These are phyloP conservation scores for Sugiyamaella paludigena DNA, from an alignment of 1,139 yeast genomes.

Conservation along the genomic window DNA sequence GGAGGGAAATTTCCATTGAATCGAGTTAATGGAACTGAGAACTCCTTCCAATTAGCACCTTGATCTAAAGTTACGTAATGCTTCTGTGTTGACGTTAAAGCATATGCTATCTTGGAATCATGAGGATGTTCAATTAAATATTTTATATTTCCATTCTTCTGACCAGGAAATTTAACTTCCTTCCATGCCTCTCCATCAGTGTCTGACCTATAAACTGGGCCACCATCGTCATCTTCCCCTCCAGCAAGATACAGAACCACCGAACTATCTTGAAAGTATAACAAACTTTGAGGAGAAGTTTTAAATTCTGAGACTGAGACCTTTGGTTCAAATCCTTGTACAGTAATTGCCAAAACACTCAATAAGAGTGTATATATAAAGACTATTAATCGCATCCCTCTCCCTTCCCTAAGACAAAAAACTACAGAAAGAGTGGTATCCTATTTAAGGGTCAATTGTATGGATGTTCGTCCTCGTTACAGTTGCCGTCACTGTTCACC, in stretches of 20 bases:
- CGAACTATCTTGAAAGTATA: slow-evolving; percentile 27
- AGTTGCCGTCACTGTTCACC: no score
- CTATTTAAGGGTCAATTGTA: no score
- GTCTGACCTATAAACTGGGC: slow-evolving; percentile 44
- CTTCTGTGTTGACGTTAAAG: slow-evolving; percentile 38
- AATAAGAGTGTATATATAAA: no score
- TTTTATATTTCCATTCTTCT: slow-evolving; percentile 28
- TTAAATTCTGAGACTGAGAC: slow-evolving; percentile 12
- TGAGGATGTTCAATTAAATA: slow-evolving; percentile 47
- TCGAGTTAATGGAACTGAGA: slow-evolving; percentile 32
- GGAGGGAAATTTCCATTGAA: slow-evolving; percentile 22
- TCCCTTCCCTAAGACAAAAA: no score
- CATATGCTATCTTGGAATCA: slow-evolving; percentile 52
- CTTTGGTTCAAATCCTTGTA: slow-evolving; percentile 17
- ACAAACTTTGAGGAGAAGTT: slow-evolving; percentile 38
- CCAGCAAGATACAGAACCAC: slow-evolving; percentile 41
- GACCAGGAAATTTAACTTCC: slow-evolving; percentile 31
- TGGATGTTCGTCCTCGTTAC: no score
- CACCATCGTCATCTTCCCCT: slow-evolving; percentile 28
- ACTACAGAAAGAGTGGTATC: no score
- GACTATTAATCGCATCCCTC: no score
- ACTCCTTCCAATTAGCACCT: slow-evolving; percentile 57
- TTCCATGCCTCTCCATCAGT: slow-evolving; percentile 62
- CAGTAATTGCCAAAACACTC: no score
- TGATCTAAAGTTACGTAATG: slow-evolving; percentile 56